Percentiles rank a stretch among this genome's conserved stretches.
Evolutionary conservation across 768 basidiomycete species (phyloP).

Genomic region (Pleurotus cornucopiae): DNA sequence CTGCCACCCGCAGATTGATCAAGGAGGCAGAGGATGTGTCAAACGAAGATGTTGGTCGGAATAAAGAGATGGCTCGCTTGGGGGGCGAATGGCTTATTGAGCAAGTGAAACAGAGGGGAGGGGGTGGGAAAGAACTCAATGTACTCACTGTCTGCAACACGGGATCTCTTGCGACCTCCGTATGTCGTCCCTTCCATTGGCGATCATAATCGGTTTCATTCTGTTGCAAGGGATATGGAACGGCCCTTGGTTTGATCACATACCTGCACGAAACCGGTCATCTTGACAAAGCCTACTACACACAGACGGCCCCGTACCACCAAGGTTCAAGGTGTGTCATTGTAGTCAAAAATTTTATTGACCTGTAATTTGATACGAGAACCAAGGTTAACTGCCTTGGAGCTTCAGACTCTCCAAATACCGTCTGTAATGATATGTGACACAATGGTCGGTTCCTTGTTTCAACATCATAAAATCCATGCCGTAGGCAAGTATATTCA

Average conservation of each 20-base stretch:
- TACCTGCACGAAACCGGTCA: conserved; percentile 77
- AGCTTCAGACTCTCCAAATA: conserved; percentile 79
- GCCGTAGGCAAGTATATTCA: conserved; percentile 56
- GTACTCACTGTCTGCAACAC: conserved; percentile 96
- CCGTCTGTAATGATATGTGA: conserved; percentile 95
- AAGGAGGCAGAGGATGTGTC: conserved; percentile 72
- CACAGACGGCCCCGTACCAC: conserved; percentile 93
- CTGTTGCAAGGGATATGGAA: conserved; percentile 81
- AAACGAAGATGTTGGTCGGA: conserved; percentile 84
- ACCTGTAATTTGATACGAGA: background rate
- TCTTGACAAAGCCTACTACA: conserved; percentile 82
- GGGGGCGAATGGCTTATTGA: conserved; percentile 84
- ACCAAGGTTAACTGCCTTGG: conserved; percentile 79
- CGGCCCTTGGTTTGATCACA: conserved; percentile 91
- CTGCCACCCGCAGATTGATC: conserved; percentile 57
- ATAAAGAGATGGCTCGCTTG: conserved; percentile 77
- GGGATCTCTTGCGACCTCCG: conserved; percentile 93
- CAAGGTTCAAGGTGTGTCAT: conserved; percentile 71
- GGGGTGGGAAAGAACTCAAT: conserved; percentile 51
- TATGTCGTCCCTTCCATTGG: conserved; percentile 28
- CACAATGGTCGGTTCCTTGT: conserved; percentile 94
- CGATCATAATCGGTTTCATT: conserved; percentile 1
- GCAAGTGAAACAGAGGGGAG: conserved; percentile 33
- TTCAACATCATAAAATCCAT: conserved; percentile 83
- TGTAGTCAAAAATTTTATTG: too few relatives aligned